A percentile compares a stretch with the other conserved stretches of the same genome.
Conservation (phyloP, 2,329 filamentous ascomycete genomes). For the Phialophora chinensis region DNA sequence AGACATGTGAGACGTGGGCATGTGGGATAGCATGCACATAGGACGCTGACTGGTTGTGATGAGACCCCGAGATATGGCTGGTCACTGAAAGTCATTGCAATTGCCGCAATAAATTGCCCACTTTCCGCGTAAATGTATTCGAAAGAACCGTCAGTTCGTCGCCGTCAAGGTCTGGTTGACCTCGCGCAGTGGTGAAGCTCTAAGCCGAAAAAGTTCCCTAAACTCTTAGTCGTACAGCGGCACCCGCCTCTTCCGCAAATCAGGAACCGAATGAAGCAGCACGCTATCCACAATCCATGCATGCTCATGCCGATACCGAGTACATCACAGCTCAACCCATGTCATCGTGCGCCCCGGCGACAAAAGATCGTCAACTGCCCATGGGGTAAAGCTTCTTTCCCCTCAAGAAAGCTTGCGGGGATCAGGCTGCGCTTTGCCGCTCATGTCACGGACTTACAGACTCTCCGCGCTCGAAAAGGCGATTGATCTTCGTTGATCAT, state of each 20-base stretch:
- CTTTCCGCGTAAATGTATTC: no score
- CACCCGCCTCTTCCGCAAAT: not conserved
- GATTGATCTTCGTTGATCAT: constrained; percentile 7
- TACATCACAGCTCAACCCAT: not conserved
- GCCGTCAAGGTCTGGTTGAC: no score
- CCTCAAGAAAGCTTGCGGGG: constrained; percentile 10
- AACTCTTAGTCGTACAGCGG: not conserved
- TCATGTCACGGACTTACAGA: not conserved
- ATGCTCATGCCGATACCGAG: not conserved
- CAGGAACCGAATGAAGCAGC: no score
- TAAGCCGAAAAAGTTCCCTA: no score
- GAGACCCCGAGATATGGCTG: no score
- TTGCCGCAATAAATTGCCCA: no score
- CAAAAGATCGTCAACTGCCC: constrained; percentile 8
- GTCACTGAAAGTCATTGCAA: no score
- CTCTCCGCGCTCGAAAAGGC: constrained; percentile 6
- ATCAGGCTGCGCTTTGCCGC: constrained; percentile 20
- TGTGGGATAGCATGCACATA: no score
- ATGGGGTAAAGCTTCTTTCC: constrained; percentile 1
- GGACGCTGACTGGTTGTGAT: no score
- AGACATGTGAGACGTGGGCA: not conserved
- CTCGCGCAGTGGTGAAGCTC: no score
- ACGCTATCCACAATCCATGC: constrained; percentile 12
- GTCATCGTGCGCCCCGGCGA: constrained; percentile 3
- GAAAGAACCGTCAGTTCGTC: no score